phyloP scores from a whole-genome alignment of 805 yeast genomes.

The Ogataea corticis region DNA sequence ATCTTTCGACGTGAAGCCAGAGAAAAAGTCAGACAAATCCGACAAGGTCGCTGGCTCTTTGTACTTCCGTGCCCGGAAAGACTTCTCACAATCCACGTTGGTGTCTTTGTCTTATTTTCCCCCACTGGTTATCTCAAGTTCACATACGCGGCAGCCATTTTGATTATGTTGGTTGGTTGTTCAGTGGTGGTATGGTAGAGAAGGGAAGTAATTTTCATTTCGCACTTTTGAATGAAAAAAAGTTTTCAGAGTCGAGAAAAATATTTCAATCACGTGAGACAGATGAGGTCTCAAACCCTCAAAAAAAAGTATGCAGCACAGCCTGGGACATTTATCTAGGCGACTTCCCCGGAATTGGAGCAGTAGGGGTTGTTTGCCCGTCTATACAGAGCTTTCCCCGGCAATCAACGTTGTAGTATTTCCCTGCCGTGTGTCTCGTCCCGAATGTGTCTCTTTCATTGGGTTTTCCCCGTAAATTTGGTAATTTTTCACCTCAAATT shows the following conservation, averaged over 20 bases:
- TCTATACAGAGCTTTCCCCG: too few relatives aligned
- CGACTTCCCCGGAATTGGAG: too few relatives aligned
- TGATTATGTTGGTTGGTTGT: conserved; percentile 3
- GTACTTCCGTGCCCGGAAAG: conserved; percentile 6
- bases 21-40: conserved; percentile 5
- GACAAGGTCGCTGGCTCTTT: conserved; percentile 7
- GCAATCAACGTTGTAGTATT: too few relatives aligned
- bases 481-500: too few relatives aligned
- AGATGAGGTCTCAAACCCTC: background rate
- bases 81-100: conserved; percentile 2
- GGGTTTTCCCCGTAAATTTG: background rate
- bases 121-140: conserved; percentile 5
- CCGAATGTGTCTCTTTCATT: too few relatives aligned
- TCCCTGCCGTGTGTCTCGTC: too few relatives aligned
- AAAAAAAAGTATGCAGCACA: background rate
- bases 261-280: background rate
- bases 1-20: conserved; percentile 20
- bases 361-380: too few relatives aligned
- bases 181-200: background rate
- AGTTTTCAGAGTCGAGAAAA: background rate
- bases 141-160: conserved; percentile 35
- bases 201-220: background rate
- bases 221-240: background rate
- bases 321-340: background rate
- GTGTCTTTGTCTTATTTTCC: background rate